Base-by-base conservation (phyloP, 2,329 filamentous ascomycete species). In the Aureobasidium sp. region DNA sequence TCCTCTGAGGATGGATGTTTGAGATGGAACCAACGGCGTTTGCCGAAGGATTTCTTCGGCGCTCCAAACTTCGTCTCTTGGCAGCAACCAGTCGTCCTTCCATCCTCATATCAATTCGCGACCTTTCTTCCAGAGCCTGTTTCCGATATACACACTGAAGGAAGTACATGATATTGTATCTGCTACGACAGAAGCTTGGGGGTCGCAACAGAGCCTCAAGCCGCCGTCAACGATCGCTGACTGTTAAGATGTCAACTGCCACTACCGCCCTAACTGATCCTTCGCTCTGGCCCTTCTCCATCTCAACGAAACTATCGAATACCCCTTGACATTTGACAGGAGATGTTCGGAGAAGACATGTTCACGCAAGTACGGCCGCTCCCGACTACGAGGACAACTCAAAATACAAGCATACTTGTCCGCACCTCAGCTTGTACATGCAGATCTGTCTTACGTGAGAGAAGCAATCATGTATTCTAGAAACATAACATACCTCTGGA, bases 341-440 rank as follows among this genome's bases (percentile, higher is more conserved):
- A 58, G 42, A 58, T 34, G 55, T 37, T 58, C 55, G 55, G 55
- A 58, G 23, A 47, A 23, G 1, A n/a, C 12, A 10, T 20, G 27
- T n/a, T 4, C 6, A 27, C 26, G 37, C 13, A 12, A 27, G 46
- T 17, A 42, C 9, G n/a, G 13, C 15, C n/a, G 29, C 47, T 36
- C 13, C 20, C 20, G 5, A 5, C 29, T 32, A 15, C 37, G 15
- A 23, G 36, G 15, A 32, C 34, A 41, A 59, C 29, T 41, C 36
- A 32, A 50, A 59, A 56, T 59, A 59, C 41, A 59, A 59, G 56
- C 56, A 59, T 58, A 58, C 55, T 58, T 47, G 32, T 26, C 55
- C 23, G 55, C 55, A 27, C 42, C 44, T 46, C 32, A 47, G 27
- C 53, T 57, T 47, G 41, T 46, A 46, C n/a, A n/a, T 34, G 20